These are phyloP conservation scores for Xylariales sp. DNA, from an alignment of 2,329 filamentous ascomycete genomes.

Conservation along the genomic window DNA sequence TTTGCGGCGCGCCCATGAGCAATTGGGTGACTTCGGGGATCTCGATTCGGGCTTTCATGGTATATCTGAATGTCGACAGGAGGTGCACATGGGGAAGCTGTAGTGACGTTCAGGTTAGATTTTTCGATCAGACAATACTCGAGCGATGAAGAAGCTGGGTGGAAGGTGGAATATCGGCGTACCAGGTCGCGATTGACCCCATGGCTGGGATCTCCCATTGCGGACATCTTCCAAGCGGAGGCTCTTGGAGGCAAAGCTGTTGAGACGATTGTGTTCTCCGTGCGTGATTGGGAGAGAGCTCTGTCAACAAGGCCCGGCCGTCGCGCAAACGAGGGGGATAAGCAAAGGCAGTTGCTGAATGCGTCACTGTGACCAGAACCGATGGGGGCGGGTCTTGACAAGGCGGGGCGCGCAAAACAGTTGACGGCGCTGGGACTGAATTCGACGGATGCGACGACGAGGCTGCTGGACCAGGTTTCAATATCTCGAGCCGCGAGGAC, in stretches of 20 bases:
- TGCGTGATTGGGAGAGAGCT: too few species aligned
- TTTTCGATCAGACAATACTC: slow-evolving; percentile 8
- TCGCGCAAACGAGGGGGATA: background rate
- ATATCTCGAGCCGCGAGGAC: slow-evolving; percentile 1
- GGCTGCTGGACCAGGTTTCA: slow-evolving; percentile 6
- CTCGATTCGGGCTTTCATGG: slow-evolving; percentile 65
- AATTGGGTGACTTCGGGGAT: slow-evolving; percentile 77
- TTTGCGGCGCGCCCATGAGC: slow-evolving; percentile 77
- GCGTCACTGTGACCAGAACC: background rate
- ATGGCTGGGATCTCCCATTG: slow-evolving; percentile 40
- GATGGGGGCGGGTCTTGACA: background rate
- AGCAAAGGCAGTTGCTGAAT: background rate
- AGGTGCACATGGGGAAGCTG: slow-evolving; percentile 88
- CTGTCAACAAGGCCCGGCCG: slow-evolving; percentile 3
- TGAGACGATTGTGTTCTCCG: too few species aligned
- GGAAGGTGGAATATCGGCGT: too few species aligned
- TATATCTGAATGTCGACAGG: slow-evolving; percentile 78
- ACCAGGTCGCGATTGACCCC: slow-evolving; percentile 40
- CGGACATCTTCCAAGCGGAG: slow-evolving; percentile 23
- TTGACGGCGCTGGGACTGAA: slow-evolving; percentile 1
- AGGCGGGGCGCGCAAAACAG: background rate
- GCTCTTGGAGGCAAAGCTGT: too few species aligned
- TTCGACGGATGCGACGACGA: slow-evolving; percentile 2
- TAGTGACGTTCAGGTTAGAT: too few species aligned
- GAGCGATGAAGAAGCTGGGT: slow-evolving; percentile 5